Evolutionary conservation across 1,139 yeast genomes (phyloP), one percentile per base, ranked within the genome.

Genomic region (Diutina scorzettiae): DNA sequence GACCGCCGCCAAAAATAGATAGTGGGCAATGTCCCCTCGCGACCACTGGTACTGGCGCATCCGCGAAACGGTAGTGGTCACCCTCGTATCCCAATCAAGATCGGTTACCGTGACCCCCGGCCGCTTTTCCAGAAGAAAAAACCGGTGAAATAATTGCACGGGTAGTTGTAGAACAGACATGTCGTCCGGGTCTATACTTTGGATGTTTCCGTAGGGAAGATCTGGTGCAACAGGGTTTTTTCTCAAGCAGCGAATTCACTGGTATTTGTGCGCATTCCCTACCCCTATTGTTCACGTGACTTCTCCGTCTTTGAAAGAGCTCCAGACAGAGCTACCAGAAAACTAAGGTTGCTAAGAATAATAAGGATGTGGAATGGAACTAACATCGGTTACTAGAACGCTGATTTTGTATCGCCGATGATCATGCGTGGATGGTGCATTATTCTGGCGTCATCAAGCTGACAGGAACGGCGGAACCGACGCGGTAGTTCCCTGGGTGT

Each of bases 101-200:
- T 75, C 73, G 16, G 82, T 68, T 14, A 81, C 59, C 19, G 67
- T 50, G 44, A 71, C 67, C 42, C 76, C 75, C 2, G 75, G 69
- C 20, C 74, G 74, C 53, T 74, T 77, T 51, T 82, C 86, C 53
- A 71, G 66, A 29, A 76, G 67, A 49, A 77, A 77, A 56, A 71
- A 70, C 51, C 63, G 62, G 50, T 71, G 66, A 56, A 74, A 71
- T 44, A 67, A 53, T 51, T 25, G 29, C 20, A 32, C 37, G 24
- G 37, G 37, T 19, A 32, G 24, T 32, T 32, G 37, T 19, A 32
- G 21, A 20, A 32, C 37, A 12, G 37, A 32, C 30, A 27, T 27
- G 30, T 27, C 30, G 30, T 27, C 30, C 30, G 11, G 11, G 30
- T 27, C n/a, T n/a, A 27, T 27, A 9, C 30, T 27, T 11, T 27